These are phyloP conservation scores for Vigna angularis DNA, from an alignment of 306 rosid genomes.

Conservation along the genomic window DNA sequence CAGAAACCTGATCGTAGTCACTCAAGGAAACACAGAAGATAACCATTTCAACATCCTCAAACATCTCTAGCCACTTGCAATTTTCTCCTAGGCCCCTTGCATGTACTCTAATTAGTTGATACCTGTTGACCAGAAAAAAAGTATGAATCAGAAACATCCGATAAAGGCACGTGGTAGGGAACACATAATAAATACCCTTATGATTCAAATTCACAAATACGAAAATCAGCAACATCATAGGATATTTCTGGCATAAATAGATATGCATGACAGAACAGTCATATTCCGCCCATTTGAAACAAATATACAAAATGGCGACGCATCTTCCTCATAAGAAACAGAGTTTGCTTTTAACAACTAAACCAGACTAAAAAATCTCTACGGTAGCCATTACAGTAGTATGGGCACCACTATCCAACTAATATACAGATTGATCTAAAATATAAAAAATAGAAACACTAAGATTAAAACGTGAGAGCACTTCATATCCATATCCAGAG, in stretches of 20 bases:
- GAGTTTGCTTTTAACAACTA: conserved; percentile 4
- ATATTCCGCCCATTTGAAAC: not conserved
- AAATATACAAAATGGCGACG: not conserved
- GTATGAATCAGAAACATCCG: conserved; percentile 34
- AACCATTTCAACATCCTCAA: conserved; percentile 94
- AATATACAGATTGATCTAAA: conserved; percentile 4
- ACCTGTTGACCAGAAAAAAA: conserved; percentile 47
- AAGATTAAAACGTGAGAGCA: not conserved
- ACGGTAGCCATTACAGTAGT: not conserved
- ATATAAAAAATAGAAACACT: not conserved
- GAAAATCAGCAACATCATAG: conserved; percentile 5
- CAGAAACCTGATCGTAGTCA: conserved; percentile 82
- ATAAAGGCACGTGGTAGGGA: not conserved
- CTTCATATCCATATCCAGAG: not conserved
- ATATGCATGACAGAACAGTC: not conserved
- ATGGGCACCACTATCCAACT: not conserved
- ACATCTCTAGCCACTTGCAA: conserved; percentile 99
- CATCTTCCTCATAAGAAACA: conserved; percentile 15
- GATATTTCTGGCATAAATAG: not conserved
- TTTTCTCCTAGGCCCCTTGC: conserved; percentile 75
- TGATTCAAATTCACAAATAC: conserved; percentile 3
- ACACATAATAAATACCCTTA: conserved; percentile 1
- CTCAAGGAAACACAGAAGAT: conserved; percentile 88
- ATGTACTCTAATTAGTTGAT: conserved; percentile 58
- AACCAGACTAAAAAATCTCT: not conserved